Evolutionary conservation across 805 yeast species (phyloP).

Genomic region (Ogataea sp.): DNA sequence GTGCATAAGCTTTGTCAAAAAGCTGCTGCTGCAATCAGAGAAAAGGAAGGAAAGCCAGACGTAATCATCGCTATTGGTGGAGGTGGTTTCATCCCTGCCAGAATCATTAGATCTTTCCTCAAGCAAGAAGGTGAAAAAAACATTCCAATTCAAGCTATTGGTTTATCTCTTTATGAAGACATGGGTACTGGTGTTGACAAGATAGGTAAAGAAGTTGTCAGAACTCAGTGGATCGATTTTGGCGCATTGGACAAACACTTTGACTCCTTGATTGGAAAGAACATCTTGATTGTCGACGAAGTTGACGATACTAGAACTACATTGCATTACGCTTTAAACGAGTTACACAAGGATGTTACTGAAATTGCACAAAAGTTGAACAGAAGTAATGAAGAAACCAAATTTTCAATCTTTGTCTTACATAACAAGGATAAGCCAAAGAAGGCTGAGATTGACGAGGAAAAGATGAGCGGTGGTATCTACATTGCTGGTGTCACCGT

Average conservation of each 20-base stretch:
- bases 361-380: constrained; percentile 54
- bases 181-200: constrained; percentile 38
- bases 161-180: constrained; percentile 56
- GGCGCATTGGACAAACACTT: constrained; percentile 61
- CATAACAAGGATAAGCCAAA: constrained; percentile 81
- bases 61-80: constrained; percentile 64
- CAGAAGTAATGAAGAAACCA: constrained; percentile 51
- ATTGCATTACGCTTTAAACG: constrained; percentile 73
- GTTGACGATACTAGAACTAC: constrained; percentile 92
- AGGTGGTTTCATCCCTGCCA: constrained; percentile 65
- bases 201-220: constrained; percentile 73
- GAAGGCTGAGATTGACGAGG: constrained; percentile 62
- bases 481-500: constrained; percentile 71
- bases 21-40: constrained; percentile 25
- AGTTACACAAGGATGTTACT: constrained; percentile 58
- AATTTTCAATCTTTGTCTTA: constrained; percentile 68
- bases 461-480: constrained; percentile 52
- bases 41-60: constrained; percentile 34
- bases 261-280: constrained; percentile 74
- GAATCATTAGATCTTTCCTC: constrained; percentile 58
- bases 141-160: constrained; percentile 66
- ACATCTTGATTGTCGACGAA: constrained; percentile 77
- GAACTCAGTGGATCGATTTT: constrained; percentile 89
- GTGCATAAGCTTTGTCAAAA: constrained; percentile 76
- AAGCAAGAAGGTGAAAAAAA: constrained; percentile 52